Conservation (phyloP, 208 protist genomes). For the Crithidia expoeki region DNA sequence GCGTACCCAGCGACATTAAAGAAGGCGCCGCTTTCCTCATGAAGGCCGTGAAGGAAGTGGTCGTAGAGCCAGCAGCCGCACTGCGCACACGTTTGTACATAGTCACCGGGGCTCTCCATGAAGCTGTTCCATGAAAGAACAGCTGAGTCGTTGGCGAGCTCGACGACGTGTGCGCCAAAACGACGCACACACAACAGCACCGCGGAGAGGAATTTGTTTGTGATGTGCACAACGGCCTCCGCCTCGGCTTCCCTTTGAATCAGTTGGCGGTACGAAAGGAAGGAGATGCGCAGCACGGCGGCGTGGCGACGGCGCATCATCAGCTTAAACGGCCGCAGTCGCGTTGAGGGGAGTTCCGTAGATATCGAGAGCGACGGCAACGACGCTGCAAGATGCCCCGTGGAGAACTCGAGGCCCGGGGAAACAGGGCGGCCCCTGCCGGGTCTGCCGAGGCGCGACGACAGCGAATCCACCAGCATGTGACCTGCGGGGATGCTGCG, state of each 20-base stretch:
- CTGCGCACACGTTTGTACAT: conserved; percentile 17
- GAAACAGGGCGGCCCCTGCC: background rate
- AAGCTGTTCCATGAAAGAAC: conserved; percentile 52
- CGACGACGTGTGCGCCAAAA: conserved; percentile 36
- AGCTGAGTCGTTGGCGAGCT: conserved; percentile 43
- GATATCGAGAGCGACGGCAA: background rate
- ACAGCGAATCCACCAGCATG: background rate
- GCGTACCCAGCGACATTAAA: conserved; percentile 17
- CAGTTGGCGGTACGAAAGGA: conserved; percentile 9
- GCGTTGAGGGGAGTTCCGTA: background rate
- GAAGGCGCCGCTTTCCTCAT: conserved; percentile 18
- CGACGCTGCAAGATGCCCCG: conserved; percentile 10
- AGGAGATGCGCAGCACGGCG: conserved; percentile 8
- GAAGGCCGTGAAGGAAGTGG: background rate
- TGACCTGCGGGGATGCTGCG: background rate
- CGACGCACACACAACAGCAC: conserved; percentile 30
- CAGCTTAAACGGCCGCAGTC: background rate
- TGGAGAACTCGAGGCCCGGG: background rate
- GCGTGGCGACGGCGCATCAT: conserved; percentile 16
- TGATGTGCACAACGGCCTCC: conserved; percentile 21
- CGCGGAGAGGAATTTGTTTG: conserved; percentile 37
- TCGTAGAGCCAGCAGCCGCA: conserved; percentile 21
- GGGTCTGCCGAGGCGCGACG: background rate
- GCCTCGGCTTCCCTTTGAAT: conserved; percentile 2
- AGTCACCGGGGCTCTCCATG: conserved; percentile 4